Evolutionary conservation across 2,329 filamentous ascomycete genomes (phyloP).

Genomic region (Plenodomus tracheiphilus): DNA sequence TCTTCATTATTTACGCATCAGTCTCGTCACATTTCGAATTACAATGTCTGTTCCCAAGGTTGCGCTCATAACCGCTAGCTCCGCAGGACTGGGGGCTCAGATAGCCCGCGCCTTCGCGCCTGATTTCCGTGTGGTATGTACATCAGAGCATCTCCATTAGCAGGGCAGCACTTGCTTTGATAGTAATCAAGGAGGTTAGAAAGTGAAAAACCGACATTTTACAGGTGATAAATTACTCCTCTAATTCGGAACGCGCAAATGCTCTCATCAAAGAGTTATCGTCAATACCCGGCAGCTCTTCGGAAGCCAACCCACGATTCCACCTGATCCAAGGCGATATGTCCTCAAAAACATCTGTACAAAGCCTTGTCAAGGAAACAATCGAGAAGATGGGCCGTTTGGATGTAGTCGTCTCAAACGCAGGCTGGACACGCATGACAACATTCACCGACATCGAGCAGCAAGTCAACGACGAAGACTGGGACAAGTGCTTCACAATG

Average conservation of each 20-base stretch:
- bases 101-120: conserved; percentile 52
- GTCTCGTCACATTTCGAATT: not conserved
- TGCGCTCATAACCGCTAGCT: conserved; percentile 53
- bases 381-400: conserved; percentile 51
- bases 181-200: not conserved
- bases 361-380: conserved; percentile 50
- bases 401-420: conserved; percentile 53
- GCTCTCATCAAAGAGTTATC: conserved; percentile 48
- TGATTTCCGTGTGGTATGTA: conserved; percentile 51
- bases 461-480: conserved; percentile 63
- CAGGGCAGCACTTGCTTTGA: too few relatives aligned
- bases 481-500: conserved; percentile 66
- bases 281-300: conserved; percentile 38
- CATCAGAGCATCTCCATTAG: not conserved
- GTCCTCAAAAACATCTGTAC: conserved; percentile 47
- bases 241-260: conserved; percentile 48
- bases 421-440: conserved; percentile 66
- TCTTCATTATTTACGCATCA: not conserved
- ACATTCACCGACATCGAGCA: conserved; percentile 61
- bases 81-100: conserved; percentile 54
- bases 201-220: not conserved
- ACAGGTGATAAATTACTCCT: conserved; percentile 54
- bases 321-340: conserved; percentile 53
- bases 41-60: conserved; percentile 48
- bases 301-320: conserved; percentile 41